Percentiles rank a stretch among this genome's conserved stretches.
Evolutionary conservation across 2,329 filamentous ascomycete genomes (phyloP).

Genomic region (Monosporascus sp.): DNA sequence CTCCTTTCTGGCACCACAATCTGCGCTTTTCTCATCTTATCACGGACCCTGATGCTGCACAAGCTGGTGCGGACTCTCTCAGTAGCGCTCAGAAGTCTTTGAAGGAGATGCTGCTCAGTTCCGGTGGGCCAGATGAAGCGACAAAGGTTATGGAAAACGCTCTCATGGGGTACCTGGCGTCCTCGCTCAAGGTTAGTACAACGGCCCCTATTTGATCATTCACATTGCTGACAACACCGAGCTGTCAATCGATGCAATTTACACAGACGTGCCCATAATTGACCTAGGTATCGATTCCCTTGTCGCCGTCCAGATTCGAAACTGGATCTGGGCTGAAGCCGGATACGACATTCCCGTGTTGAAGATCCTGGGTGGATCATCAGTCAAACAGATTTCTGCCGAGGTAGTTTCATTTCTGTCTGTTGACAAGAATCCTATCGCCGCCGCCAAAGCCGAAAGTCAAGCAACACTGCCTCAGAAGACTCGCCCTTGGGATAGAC

Average conservation of each 20-base stretch:
- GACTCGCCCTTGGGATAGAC: too few relatives aligned
- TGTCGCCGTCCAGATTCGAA: slow-evolving; percentile 25
- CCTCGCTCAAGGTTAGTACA: not conserved
- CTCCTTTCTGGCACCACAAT: slow-evolving; percentile 1
- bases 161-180: not conserved
- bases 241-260: slow-evolving; percentile 1
- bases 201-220: not conserved
- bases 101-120: not conserved
- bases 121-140: not conserved
- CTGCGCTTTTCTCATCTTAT: slow-evolving; percentile 4
- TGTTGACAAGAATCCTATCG: not conserved
- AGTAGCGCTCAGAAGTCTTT: not conserved
- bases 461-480: too few relatives aligned
- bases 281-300: slow-evolving; percentile 4
- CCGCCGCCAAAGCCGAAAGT: not conserved
- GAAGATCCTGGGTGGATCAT: slow-evolving; percentile 29
- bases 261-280: slow-evolving; percentile 1
- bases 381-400: not conserved
- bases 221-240: not conserved
- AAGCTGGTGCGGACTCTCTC: not conserved
- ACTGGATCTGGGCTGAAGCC: slow-evolving; percentile 37
- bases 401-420: not conserved
- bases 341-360: slow-evolving; percentile 34
- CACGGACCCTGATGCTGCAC: not conserved
- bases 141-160: not conserved